Evolutionary conservation across 2,329 filamentous ascomycete genomes (phyloP), one percentile per base, ranked within the genome.

Genomic region (Coniochaeta sp.): DNA sequence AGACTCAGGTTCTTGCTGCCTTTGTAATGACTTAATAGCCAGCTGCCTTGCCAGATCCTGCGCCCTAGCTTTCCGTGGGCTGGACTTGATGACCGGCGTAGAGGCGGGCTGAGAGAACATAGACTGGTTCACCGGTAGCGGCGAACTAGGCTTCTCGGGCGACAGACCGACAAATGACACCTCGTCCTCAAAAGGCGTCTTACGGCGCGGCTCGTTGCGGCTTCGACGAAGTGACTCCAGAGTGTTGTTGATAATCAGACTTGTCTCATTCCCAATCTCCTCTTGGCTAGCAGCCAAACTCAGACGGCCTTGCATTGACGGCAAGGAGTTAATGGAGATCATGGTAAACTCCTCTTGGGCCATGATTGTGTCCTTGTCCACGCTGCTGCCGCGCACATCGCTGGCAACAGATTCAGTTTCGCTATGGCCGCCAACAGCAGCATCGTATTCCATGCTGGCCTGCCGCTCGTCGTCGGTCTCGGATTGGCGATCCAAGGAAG

Each of bases 241-340:
- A 0, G 77, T 78, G 31, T 72, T 73, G 58, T 77, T 80, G 51
- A 82, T 79, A 47, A 83, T 80, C 35, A 76, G 61, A 51, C 73
- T 81, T 0, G 79, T 82, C 28, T 75, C 74, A 16, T 82, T 78
- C 4, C 78, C 80, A 55, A 81, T 69, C 27, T 79, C 75, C 8
- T 71, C 67, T 3, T 69, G 62, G 1, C 62, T 58, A 2, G 66
- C 64, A 3, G 65, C 61, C 22, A 66, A 63, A n/a, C 61, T 57
- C 53, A 63, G 67, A 14, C 30, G n/a, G 1, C 66, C 70, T 31
- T 74, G 73, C 51, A 81, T 67, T 0, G 77, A 78, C 2, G 74
- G 76, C 16, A 82, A 66, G 2, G 77, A 78, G 45, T 78, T 72
- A 54, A 80, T 71, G 28, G 77, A 77, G 52, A 82, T 82, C 77